Evolutionary conservation across 345 rosid species (phyloP).

Genomic region (Trapa incisa): DNA sequence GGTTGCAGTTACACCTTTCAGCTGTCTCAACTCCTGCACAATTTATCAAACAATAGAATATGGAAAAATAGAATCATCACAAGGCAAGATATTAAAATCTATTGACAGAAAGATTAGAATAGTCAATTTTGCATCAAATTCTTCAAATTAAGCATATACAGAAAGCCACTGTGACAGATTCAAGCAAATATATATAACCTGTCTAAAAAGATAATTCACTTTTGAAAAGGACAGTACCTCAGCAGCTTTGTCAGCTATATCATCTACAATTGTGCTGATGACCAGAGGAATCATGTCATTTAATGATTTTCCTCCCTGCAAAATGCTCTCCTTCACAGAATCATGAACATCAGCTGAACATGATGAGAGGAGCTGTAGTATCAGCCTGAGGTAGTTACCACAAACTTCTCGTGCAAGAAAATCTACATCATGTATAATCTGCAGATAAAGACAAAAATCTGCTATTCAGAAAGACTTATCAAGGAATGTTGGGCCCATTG

Average conservation of each 20-base stretch:
- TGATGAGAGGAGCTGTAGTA: conserved; percentile 51
- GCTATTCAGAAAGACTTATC: conserved; percentile 3
- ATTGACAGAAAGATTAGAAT: neutral
- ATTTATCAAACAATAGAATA: conserved; percentile 5
- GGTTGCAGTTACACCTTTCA: conserved; percentile 80
- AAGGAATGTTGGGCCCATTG: neutral
- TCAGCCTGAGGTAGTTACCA: conserved; percentile 50
- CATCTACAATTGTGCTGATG: conserved; percentile 42
- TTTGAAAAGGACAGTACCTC: conserved; percentile 36
- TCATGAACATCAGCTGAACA: conserved; percentile 56
- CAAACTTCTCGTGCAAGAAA: conserved; percentile 49
- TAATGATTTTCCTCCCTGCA: conserved; percentile 52
- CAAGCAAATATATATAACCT: neutral
- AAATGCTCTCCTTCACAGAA: conserved; percentile 66
- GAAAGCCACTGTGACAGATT: neutral
- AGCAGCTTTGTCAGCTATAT: conserved; percentile 70
- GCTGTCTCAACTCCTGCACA: conserved; percentile 65
- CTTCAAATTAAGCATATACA: neutral
- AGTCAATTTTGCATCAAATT: neutral
- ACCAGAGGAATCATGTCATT: conserved; percentile 42
- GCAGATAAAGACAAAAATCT: conserved; percentile 25
- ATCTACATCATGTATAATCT: conserved; percentile 79
- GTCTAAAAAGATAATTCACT: neutral
- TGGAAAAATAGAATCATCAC: neutral
- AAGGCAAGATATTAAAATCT: neutral